Evolutionary conservation across 2,329 filamentous ascomycete genomes (phyloP), one percentile per base, ranked within the genome.

Genomic region (Trichoderma polysporum): DNA sequence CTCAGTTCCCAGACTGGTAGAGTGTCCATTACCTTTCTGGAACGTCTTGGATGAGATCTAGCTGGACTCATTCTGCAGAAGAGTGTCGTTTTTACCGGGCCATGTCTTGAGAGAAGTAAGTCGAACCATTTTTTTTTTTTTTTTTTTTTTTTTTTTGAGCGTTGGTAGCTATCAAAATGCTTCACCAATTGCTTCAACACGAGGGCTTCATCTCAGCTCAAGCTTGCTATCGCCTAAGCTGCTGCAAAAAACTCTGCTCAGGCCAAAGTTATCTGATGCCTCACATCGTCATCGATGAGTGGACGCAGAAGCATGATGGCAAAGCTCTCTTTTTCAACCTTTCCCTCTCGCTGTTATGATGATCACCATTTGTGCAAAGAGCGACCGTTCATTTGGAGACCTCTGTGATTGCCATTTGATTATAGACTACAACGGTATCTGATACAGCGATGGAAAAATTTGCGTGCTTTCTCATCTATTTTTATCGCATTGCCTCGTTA

Each of bases 371-470:
- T 74, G 84, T 82, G 83, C 86, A 81, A 83, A 89, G 85, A 86
- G 84, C 82, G 79, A 73, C 81, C 82, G 82, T 84, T 84, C 83
- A 84, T 78, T 84, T 82, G 80, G 82, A 64, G 61, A 64, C 82
- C 86, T 87, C 85, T 71, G 80, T 90, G 88, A 84, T 81, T 80
- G 86, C 81, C 84, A 82, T 82, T 85, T 85, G 75, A 78, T 79
- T 87, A 89, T 90, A 91, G 91, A 95, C 92, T 95, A 95, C 91
- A 94, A 95, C 92, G 92, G 92, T 95, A 95, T 95, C 92, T 95
- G 92, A 95, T 86, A 83, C 76, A 77, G 77, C 47, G 53, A 45
- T 41, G 49, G 33, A 27, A 33, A 31, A 8, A 29, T 41, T 39
- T n/a, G 13, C 39, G 60, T 54, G 59, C 52, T 50, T 56, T 15